A percentile compares a stretch with the other conserved stretches of the same genome.
Evolutionary conservation across 2,329 filamentous ascomycete species (phyloP).

Genomic region (Cryphonectria parasitica): DNA sequence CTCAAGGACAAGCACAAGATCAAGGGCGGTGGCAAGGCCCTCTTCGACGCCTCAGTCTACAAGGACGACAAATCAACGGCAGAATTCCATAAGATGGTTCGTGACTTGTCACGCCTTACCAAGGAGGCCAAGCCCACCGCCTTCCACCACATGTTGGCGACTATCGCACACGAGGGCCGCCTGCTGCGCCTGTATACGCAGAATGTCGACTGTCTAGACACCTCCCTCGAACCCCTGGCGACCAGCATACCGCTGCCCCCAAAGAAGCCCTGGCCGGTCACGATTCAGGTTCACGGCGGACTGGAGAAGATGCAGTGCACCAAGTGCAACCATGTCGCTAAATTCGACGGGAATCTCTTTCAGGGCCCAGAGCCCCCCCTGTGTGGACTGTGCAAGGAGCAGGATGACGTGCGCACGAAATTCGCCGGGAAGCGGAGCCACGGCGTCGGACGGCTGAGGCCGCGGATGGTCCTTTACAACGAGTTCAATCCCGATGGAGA

Average conservation of each 20-base stretch:
- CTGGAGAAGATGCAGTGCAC: conserved; percentile 96
- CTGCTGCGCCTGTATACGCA: conserved; percentile 92
- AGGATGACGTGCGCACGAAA: conserved; percentile 75
- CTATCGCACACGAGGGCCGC: conserved; percentile 83
- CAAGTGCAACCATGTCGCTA: conserved; percentile 78
- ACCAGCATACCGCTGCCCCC: conserved; percentile 79
- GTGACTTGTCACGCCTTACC: conserved; percentile 80
- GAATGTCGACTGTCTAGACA: conserved; percentile 96
- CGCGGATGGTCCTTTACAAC: conserved; percentile 95
- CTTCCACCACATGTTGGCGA: conserved; percentile 93
- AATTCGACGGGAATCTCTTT: conserved; percentile 80
- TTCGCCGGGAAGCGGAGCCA: conserved; percentile 87
- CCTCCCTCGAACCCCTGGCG: conserved; percentile 74
- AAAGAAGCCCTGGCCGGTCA: conserved; percentile 91
- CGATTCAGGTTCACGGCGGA: conserved; percentile 91
- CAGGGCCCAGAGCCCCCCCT: conserved; percentile 81
- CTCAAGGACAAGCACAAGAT: conserved; percentile 86
- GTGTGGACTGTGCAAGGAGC: conserved; percentile 74
- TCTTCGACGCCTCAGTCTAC: conserved; percentile 98
- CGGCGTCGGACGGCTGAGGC: conserved; percentile 85
- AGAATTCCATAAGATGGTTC: conserved; percentile 95
- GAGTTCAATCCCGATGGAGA: conserved; percentile 96
- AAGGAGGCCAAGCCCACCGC: conserved; percentile 77
- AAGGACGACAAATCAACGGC: conserved; percentile 86
- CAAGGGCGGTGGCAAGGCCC: conserved; percentile 89